Evolutionary conservation across 2,329 filamentous ascomycete species (phyloP), one percentile per base, ranked within the genome.

Genomic region (Ascomycota sp.): DNA sequence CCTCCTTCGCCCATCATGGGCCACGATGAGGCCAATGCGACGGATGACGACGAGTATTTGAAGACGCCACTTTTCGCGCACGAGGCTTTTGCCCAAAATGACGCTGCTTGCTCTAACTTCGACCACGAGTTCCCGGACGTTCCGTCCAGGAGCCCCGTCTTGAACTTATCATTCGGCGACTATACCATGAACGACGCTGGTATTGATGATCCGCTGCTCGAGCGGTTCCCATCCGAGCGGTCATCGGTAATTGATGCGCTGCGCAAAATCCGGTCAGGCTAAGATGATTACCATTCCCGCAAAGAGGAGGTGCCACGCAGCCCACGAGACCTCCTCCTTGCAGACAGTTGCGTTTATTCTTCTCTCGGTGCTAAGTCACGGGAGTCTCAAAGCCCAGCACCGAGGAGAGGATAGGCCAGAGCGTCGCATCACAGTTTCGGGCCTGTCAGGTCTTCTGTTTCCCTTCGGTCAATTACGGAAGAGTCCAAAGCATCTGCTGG

Each of bases 391-490:
- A 17, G 15, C 15, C 15, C 15, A 17, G 3, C 39, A 11, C 40
- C 39, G 13, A 51, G 45, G 30, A 50, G 31, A 38, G 46, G 38
- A 34, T 51, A 49, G 27, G 43, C 42, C 17, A 44, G 49, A 23
- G 33, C 39, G 19, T 53, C 52, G 5, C 41, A 47, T 20, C 41
- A 47, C 30, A 48, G 50, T 25, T 40, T 47, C 24, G 42, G 40
- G n/a, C 51, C 52, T 17, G 47, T 45, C n/a, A 45, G 43, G 33
- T 52, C 55, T 15, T 43, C 44, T n/a, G 41, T 46, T 4, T 61
- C 59, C 3, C 46, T 65, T 5, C 50, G 56, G 7, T 53, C 58
- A 11, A 64, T 64, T 29, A 52, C 53, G 2, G 60, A 64, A 37
- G 55, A 56, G 28, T 47, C 53, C 6, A 53, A 47, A 31, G 15